Evolutionary conservation across 2,329 filamentous ascomycete species (phyloP).

Genomic region (Aspergillus ochraceus): DNA sequence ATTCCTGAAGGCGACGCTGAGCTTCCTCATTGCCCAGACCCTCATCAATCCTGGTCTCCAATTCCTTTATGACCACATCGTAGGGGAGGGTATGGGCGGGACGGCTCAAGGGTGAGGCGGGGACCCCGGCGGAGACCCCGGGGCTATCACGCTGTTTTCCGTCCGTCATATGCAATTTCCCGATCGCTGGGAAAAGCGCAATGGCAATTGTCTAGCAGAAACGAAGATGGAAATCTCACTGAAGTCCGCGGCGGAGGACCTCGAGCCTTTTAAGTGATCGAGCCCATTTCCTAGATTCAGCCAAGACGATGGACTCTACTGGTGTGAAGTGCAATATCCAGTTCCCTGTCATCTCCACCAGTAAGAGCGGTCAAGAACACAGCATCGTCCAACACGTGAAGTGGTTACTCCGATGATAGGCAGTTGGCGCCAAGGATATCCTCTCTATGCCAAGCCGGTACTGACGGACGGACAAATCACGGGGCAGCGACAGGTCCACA

Average conservation of each 20-base stretch:
- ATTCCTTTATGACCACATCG: slow-evolving; percentile 54
- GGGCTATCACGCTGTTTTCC: slow-evolving; percentile 3
- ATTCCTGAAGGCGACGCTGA: slow-evolving; percentile 53
- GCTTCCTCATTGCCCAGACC: slow-evolving; percentile 59
- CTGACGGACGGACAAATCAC: background rate
- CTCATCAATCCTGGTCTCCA: slow-evolving; percentile 54
- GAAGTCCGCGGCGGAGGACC: background rate
- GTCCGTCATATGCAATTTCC: slow-evolving; percentile 11
- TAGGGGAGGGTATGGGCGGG: slow-evolving; percentile 62
- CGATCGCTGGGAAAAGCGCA: background rate
- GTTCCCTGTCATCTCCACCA: background rate
- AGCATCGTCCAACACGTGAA: background rate
- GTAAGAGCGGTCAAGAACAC: background rate
- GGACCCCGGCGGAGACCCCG: background rate
- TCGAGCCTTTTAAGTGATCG: background rate
- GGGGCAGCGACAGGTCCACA: background rate
- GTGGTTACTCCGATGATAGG: background rate
- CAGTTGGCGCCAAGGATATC: background rate
- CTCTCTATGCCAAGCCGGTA: background rate
- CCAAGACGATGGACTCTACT: background rate
- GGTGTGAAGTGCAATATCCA: background rate
- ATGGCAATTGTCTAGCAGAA: background rate
- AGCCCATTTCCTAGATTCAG: background rate
- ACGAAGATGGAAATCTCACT: background rate
- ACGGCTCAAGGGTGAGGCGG: slow-evolving; percentile 43